Evolutionary conservation across 352 stramenopile species (phyloP).

Genomic region (Pythium sp.): DNA sequence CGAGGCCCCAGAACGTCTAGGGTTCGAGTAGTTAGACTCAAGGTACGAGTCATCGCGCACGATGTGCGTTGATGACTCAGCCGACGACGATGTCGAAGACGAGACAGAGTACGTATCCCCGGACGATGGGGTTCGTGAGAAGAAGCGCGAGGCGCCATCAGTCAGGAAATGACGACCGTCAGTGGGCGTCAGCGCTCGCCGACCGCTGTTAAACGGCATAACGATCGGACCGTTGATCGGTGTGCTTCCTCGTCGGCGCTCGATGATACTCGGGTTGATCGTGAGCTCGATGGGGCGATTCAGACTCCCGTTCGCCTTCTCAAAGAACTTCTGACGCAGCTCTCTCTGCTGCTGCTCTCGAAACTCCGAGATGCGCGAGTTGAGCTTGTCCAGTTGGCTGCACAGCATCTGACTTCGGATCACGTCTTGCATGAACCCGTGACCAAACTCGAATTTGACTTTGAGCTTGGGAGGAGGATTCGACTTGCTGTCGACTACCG

Average conservation of each 20-base stretch:
- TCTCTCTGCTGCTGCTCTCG: constrained; percentile 76
- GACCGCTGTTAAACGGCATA: neutral
- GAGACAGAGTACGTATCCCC: constrained; percentile 4
- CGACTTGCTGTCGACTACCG: neutral
- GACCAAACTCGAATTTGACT: constrained; percentile 82
- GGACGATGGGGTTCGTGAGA: constrained; percentile 4
- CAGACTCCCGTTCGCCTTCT: constrained; percentile 65
- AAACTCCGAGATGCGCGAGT: constrained; percentile 60
- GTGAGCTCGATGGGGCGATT: constrained; percentile 35
- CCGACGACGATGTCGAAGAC: constrained; percentile 15
- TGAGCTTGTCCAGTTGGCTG: constrained; percentile 81
- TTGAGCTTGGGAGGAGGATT: constrained; percentile 32
- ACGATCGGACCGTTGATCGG: constrained; percentile 4
- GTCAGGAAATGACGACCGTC: constrained; percentile 7
- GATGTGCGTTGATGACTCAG: constrained; percentile 27
- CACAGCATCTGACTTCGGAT: constrained; percentile 81
- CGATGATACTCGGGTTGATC: constrained; percentile 16
- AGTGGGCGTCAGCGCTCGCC: constrained; percentile 16
- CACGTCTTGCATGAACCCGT: constrained; percentile 86
- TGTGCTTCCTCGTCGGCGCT: constrained; percentile 22
- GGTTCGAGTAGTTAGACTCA: neutral
- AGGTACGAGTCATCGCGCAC: constrained; percentile 10
- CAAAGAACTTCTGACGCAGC: constrained; percentile 71
- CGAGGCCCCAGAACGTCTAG: neutral
- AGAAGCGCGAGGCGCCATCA: constrained; percentile 1